These are phyloP conservation scores for Fusarium pseudograminearum DNA, from an alignment of 2,329 filamentous ascomycete genomes.

Conservation along the genomic window DNA sequence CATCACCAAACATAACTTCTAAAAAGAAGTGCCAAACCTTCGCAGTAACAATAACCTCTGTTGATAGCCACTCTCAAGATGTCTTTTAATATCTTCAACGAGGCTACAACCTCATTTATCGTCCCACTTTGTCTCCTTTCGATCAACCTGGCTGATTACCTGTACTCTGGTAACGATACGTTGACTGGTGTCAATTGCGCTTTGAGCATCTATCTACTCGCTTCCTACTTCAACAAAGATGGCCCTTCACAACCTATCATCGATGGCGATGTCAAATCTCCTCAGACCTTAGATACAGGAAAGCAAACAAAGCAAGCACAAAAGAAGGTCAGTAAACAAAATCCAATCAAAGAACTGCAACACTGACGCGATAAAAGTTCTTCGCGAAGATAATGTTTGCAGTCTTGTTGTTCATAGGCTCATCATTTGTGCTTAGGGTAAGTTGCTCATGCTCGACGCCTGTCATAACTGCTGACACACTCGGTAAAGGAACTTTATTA, in stretches of 20 bases:
- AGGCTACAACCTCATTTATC: neutral
- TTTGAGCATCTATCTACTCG: neutral
- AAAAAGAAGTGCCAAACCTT: neutral
- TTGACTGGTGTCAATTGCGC: neutral
- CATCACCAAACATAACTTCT: neutral
- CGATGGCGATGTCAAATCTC: neutral
- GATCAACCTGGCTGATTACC: neutral
- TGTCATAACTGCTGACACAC: neutral
- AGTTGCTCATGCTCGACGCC: neutral
- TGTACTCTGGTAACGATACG: neutral
- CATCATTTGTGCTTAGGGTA: neutral
- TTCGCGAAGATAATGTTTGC: neutral
- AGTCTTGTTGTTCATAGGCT: neutral
- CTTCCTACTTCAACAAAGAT: neutral
- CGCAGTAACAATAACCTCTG: neutral
- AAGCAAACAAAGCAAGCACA: neutral
- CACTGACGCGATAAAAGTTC: neutral
- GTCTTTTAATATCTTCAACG: neutral
- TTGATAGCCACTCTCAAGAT: neutral
- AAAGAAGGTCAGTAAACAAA: neutral
- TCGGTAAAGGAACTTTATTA: neutral
- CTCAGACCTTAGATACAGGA: neutral
- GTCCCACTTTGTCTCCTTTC: neutral
- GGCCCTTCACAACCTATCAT: too few relatives aligned
- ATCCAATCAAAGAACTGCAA: fast-evolving